phyloP scores from a whole-genome alignment of 148 eudicot species.

The Rhododendron mucronatum region DNA sequence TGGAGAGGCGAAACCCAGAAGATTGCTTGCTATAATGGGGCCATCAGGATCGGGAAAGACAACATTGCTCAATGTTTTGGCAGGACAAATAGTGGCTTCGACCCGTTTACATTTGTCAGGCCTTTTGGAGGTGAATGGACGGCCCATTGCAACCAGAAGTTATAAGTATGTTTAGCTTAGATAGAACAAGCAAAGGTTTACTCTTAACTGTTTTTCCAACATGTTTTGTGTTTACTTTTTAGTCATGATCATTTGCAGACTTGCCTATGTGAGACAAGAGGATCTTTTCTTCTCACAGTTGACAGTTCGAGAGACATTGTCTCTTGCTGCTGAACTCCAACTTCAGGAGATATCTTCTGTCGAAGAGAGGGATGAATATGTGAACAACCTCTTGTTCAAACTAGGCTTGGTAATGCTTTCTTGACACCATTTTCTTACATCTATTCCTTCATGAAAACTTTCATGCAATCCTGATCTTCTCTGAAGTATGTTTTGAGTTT shows the following conservation, averaged over 20 bases:
- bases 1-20: slow-evolving; percentile 93
- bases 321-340: slow-evolving; percentile 97
- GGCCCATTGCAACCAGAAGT: slow-evolving; percentile 37
- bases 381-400: slow-evolving; percentile 70
- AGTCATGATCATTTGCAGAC: slow-evolving; percentile 38
- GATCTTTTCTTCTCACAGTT: slow-evolving; percentile 97
- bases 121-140: slow-evolving; percentile 90
- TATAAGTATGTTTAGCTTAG: slow-evolving; percentile 54
- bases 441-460: not conserved
- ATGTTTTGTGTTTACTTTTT: not conserved
- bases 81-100: slow-evolving; percentile 74
- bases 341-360: slow-evolving; percentile 67
- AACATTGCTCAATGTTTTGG: slow-evolving; percentile 84
- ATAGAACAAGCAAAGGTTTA: not conserved
- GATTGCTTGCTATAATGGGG: slow-evolving; percentile 95
- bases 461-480: not conserved
- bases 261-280: slow-evolving; percentile 93
- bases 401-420: slow-evolving; percentile 76
- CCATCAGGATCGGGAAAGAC: slow-evolving; percentile 99
- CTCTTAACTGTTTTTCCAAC: not conserved
- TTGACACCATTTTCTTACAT: slow-evolving; percentile 1
- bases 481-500: not conserved
- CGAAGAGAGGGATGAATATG: slow-evolving; percentile 80
- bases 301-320: slow-evolving; percentile 91
- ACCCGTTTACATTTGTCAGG: slow-evolving; percentile 78